These are phyloP conservation scores for Diaporthe amygdali DNA, from an alignment of 2,329 filamentous ascomycete species.

Conservation along the genomic window DNA sequence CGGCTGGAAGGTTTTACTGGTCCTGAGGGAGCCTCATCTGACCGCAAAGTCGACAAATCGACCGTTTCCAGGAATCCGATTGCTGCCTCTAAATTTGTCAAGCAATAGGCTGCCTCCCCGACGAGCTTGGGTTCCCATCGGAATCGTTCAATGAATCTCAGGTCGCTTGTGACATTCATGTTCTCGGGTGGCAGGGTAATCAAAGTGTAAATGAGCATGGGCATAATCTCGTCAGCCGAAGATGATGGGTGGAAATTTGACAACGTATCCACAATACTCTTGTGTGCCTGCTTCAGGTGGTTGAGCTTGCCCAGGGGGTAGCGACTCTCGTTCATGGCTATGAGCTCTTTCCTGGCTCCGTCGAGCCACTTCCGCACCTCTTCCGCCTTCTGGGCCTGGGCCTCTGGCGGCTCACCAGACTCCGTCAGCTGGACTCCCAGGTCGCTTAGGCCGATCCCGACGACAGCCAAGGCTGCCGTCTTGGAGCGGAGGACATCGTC, in stretches of 20 bases:
- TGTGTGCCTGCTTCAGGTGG: constrained; percentile 86
- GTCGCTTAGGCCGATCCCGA: constrained; percentile 88
- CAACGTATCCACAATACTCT: constrained; percentile 89
- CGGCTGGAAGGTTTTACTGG: constrained; percentile 61
- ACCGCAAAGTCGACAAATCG: constrained; percentile 85
- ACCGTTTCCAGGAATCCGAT: constrained; percentile 96
- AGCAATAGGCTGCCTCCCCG: constrained; percentile 92
- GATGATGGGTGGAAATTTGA: constrained; percentile 75
- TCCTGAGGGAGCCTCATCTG: constrained; percentile 76
- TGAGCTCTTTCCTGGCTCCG: constrained; percentile 72
- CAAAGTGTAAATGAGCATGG: constrained; percentile 93
- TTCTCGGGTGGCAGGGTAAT: constrained; percentile 88
- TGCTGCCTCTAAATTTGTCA: constrained; percentile 94
- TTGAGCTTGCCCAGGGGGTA: constrained; percentile 92
- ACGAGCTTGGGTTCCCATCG: constrained; percentile 85
- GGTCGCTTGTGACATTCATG: constrained; percentile 89
- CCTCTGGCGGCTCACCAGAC: constrained; percentile 58
- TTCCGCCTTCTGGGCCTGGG: constrained; percentile 62
- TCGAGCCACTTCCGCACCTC: constrained; percentile 77
- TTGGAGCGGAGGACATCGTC: constrained; percentile 95
- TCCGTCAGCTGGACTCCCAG: constrained; percentile 77
- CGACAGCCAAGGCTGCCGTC: constrained; percentile 86
- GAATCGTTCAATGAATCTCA: constrained; percentile 94
- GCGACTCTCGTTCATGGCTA: constrained; percentile 83
- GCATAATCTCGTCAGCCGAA: constrained; percentile 95